Base-by-base conservation (phyloP, 495 filamentous ascomycete genomes). In the Penicillium arizonense region DNA sequence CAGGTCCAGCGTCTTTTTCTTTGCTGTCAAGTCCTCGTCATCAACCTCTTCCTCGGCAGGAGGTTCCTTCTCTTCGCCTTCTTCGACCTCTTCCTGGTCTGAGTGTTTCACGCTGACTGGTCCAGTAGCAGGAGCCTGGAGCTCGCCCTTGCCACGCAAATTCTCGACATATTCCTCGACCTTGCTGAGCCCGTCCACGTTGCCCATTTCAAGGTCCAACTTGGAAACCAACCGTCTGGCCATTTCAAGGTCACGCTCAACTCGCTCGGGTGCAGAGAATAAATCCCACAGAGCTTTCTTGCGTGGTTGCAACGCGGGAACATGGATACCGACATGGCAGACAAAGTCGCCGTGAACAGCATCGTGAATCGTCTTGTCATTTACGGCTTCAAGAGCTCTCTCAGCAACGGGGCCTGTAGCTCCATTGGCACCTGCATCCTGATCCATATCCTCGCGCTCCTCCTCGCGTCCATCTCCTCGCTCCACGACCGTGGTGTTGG, bases 271-370 rank as follows among this genome's bases (percentile, higher is more conserved):
- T 1, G 90, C 81, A 11, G 92, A 96, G 65, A 96, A 97, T 3
- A 97, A 76, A 71, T 97, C 92, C 92, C 92, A 97, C 3, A 99
- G 75, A 0, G 96, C 93, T 73, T 99, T 99, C 79, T 96, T 97
- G 54, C 92, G 82, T 2, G 90, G 88, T 53, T 89, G 84, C 14
- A 80, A 79, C 0, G 92, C 90, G 7, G 94, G 92, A 40, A 89
- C 87, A 70, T 99, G 94, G 30, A 99, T 86, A 46, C 94, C 94
- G 35, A 97, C 94, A 65, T 99, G 95, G 65, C 93, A 96, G 20
- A 90, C 89, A 68, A 99, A 99, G 66, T 97, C 91, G 21, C 93
- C 95, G 33, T 91, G 87, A 41, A 86, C 82, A 49, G 94, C 85
- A 59, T 97, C 94, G 62, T 96, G 87, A 52, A 99, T 96, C 1